Evolutionary conservation across 768 basidiomycete genomes (phyloP).

Genomic region (Hygrophoropsis aurantiaca): DNA sequence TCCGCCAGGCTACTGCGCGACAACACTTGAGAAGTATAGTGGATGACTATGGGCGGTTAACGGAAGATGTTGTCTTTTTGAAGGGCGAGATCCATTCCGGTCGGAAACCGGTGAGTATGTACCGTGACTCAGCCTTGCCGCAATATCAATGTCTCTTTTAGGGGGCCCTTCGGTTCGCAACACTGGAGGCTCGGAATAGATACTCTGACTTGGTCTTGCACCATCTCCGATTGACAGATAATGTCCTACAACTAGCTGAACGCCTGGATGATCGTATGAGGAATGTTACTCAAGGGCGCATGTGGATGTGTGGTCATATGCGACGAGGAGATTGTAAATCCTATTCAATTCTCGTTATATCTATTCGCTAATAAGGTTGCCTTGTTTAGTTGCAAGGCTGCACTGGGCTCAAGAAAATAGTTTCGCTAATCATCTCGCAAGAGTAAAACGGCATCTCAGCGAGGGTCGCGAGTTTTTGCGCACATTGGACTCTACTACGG

Average conservation of each 20-base stretch:
- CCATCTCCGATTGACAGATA: constrained; percentile 23
- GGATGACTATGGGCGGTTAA: constrained; percentile 36
- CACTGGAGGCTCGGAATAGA: constrained; percentile 20
- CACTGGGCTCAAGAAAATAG: constrained; percentile 35
- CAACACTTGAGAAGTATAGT: constrained; percentile 34
- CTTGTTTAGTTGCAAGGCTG: constrained; percentile 21
- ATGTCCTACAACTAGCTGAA: constrained; percentile 28
- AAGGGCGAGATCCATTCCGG: constrained; percentile 36
- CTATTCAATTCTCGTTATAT: background rate
- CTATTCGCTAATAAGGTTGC: too few species aligned
- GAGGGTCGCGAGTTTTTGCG: constrained; percentile 14
- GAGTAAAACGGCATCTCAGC: constrained; percentile 27
- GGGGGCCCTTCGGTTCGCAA: constrained; percentile 35
- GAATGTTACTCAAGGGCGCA: constrained; percentile 24
- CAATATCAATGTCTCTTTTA: constrained; percentile 8
- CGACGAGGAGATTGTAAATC: constrained; percentile 43
- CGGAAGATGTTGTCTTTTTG: constrained; percentile 37
- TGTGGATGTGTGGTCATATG: constrained; percentile 47
- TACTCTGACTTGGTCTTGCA: constrained; percentile 33
- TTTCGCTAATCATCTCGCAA: constrained; percentile 32
- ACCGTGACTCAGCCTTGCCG: background rate
- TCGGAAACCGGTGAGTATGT: constrained; percentile 37
- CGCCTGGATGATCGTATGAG: constrained; percentile 32
- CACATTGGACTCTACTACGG: constrained; percentile 19
- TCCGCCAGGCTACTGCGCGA: constrained; percentile 32